Evolutionary conservation across 495 filamentous ascomycete genomes (phyloP), one percentile per base, ranked within the genome.

Genomic region (Tuber calosporum): DNA sequence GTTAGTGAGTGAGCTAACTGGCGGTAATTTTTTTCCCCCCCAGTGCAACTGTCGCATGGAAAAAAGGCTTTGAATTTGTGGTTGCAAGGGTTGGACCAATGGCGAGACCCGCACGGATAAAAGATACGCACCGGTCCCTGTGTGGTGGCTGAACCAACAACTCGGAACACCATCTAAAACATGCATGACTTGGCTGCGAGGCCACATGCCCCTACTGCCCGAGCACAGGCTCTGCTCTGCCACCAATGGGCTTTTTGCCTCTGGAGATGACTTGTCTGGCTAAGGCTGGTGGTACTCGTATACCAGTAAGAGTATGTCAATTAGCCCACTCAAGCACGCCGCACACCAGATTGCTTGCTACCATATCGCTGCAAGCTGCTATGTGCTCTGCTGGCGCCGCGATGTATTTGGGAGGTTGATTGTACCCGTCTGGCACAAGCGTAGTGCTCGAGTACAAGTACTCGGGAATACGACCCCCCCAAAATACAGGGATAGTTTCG

Each of bases 141-240:
- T 62, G 53, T 62, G 1, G 26, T 34, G 34, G 53, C 53, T 62
- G 53, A 62, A 62, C 53, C 53, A 62, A 62, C 53, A 62, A 62
- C 26, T 62, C 26, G 53, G 53, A 62, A 62, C 53, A 62, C 53
- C 53, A 62, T 62, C 53, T 62, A 62, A 34, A 62, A 62, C 53
- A 30, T 62, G 53, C 53, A 62, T 62, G 53, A 62, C 53, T 62
- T 62, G 53, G 53, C 53, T 13, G 53, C 9, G 53, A n/a, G 26
- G 53, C 53, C 9, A 13, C 26, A 30, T 30, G 26, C 53, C 53
- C 3, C n/a, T 13, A 17, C 53, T 34, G 53, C 13, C 6, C 53
- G 53, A 30, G 9, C 11, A 13, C 53, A 34, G 17, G 11, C 4
- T 34, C 15, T 34, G 11, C 4, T 34, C 15, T 34, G n/a, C 53